Conservation (phyloP, 768 basidiomycete species). For the Suillus fuscotomentosus region DNA sequence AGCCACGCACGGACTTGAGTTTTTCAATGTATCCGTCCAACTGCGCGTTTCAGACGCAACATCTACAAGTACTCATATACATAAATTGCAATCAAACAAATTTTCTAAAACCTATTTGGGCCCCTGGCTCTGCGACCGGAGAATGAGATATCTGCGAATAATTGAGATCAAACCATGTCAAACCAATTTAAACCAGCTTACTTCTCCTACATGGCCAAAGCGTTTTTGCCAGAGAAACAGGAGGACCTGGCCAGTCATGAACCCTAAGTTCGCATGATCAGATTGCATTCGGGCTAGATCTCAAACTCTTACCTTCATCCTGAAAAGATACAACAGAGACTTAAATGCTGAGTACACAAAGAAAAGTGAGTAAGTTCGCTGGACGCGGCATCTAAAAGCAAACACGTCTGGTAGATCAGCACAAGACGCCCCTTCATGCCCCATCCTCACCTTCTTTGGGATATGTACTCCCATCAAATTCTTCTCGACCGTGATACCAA, state of each 20-base stretch:
- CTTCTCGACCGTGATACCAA: conserved; percentile 98
- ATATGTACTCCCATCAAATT: conserved; percentile 95
- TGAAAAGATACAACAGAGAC: conserved; percentile 25
- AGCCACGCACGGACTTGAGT: too few relatives aligned
- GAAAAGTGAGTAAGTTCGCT: conserved; percentile 71
- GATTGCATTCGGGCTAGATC: conserved; percentile 2
- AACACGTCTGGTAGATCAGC: conserved; percentile 10
- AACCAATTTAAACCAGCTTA: conserved; percentile 33
- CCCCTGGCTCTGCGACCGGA: conserved; percentile 24
- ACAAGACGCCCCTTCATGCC: conserved; percentile 8
- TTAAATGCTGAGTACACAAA: conserved; percentile 6
- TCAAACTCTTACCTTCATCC: conserved; percentile 62
- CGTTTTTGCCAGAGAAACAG: conserved; percentile 73
- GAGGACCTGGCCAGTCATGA: too few relatives aligned
- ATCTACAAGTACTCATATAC: too few relatives aligned
- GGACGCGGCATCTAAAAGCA: conserved; percentile 80
- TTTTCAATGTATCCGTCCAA: too few relatives aligned
- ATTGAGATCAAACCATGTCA: conserved; percentile 5
- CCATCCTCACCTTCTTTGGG: conserved; percentile 77
- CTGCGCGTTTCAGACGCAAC: too few relatives aligned
- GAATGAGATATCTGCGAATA: conserved; percentile 56
- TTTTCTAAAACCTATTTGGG: too few relatives aligned
- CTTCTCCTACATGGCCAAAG: conserved; percentile 75
- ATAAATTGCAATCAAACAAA: too few relatives aligned
- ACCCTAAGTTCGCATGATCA: conserved; percentile 20